phyloP scores from a whole-genome alignment of 1,284 basidiomycete genomes.

The Boletus holoroseus region DNA sequence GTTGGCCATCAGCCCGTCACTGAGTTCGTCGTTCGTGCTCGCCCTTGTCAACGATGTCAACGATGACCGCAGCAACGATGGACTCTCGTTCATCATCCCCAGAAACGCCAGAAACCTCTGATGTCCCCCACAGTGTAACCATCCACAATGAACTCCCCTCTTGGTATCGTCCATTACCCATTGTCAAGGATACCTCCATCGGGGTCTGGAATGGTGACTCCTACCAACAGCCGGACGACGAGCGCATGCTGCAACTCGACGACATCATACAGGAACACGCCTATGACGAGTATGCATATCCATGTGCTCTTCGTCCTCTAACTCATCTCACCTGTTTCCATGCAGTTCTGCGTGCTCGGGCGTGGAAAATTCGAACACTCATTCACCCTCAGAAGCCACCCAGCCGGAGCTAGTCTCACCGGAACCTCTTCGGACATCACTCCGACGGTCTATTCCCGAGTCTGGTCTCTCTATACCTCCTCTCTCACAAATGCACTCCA shows the following conservation, averaged over 20 bases:
- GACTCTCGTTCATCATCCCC: slow-evolving; percentile 67
- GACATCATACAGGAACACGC: slow-evolving; percentile 67
- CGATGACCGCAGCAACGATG: slow-evolving; percentile 50
- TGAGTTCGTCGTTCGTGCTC: slow-evolving; percentile 5
- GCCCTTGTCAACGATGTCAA: slow-evolving; percentile 38
- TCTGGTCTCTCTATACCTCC: slow-evolving; percentile 30
- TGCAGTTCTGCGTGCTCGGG: slow-evolving; percentile 23
- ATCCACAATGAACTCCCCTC: slow-evolving; percentile 52
- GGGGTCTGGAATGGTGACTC: slow-evolving; percentile 30
- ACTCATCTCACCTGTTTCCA: slow-evolving; percentile 2
- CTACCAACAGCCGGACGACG: slow-evolving; percentile 43
- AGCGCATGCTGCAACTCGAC: slow-evolving; percentile 56
- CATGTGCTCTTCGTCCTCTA: background rate
- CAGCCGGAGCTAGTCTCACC: slow-evolving; percentile 4
- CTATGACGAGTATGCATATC: slow-evolving; percentile 58
- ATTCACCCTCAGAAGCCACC: slow-evolving; percentile 8
- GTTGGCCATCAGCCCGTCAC: background rate
- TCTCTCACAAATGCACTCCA: slow-evolving; percentile 30
- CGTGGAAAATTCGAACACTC: slow-evolving; percentile 17
- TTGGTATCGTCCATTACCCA: slow-evolving; percentile 51
- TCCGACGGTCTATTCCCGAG: slow-evolving; percentile 15
- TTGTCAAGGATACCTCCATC: slow-evolving; percentile 36
- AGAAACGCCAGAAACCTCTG: slow-evolving; percentile 58
- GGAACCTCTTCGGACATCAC: slow-evolving; percentile 15
- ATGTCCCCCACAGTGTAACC: slow-evolving; percentile 43